A percentile compares a stretch with the other conserved stretches of the same genome.
Evolutionary conservation across 225 moss, liverwort and hornwort species (phyloP).

Genomic region (Marchantia paleacea): DNA sequence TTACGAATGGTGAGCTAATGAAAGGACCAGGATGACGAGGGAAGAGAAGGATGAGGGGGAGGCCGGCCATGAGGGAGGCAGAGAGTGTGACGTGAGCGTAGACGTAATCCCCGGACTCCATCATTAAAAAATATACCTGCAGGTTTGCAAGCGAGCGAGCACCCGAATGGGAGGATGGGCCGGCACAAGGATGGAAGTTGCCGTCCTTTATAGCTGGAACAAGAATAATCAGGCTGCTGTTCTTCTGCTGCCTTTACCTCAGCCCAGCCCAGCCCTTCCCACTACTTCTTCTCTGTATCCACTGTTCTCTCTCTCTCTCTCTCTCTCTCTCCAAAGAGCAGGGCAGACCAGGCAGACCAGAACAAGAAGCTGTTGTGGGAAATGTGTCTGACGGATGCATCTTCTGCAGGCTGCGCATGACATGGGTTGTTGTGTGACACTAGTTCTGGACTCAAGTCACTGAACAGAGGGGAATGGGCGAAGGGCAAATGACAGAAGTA

Average conservation of each 20-base stretch:
- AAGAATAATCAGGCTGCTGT: neutral
- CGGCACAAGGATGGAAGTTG: conserved; percentile 4
- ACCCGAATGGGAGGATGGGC: neutral
- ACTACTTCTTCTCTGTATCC: neutral
- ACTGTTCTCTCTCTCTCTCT: neutral
- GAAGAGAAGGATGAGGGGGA: neutral
- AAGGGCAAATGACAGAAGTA: neutral
- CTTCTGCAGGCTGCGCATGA: neutral
- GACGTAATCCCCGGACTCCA: no score
- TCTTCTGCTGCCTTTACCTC: neutral
- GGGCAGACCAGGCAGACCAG: neutral
- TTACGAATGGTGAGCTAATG: neutral
- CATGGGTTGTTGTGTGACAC: neutral
- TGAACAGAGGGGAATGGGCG: neutral
- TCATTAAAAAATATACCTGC: neutral
- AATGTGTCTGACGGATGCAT: conserved; percentile 10
- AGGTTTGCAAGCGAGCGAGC: neutral
- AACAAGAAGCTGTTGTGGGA: conserved; percentile 1
- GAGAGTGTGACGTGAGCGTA: neutral
- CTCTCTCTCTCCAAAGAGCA: neutral
- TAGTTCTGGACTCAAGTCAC: neutral
- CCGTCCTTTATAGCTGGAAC: neutral
- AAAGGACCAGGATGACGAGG: neutral
- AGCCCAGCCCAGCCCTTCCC: neutral
- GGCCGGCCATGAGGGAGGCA: conserved; percentile 9